Percentiles rank a stretch among this genome's conserved stretches.
Evolutionary conservation across 352 stramenopile species (phyloP).

Genomic region (Phytophthora pistaciae): DNA sequence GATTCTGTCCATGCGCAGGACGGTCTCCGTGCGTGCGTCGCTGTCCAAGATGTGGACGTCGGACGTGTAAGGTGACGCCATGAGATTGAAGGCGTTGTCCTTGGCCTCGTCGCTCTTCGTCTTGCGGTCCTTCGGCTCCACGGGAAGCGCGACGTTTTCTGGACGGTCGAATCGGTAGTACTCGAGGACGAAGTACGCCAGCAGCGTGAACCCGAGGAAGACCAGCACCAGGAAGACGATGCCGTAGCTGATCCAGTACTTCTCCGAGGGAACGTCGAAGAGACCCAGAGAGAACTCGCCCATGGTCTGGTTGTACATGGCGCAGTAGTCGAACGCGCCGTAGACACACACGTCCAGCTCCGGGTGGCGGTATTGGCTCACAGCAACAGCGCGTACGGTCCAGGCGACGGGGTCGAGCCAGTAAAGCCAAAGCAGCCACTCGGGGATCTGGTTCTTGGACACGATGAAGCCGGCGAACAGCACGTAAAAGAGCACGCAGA

Average conservation of each 20-base stretch:
- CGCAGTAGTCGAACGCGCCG: conserved; percentile 38
- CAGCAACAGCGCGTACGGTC: conserved; percentile 24
- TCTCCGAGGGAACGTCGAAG: conserved; percentile 35
- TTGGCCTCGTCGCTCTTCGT: neutral
- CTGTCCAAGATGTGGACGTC: neutral
- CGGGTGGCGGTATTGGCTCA: conserved; percentile 34
- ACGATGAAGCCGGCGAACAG: conserved; percentile 44
- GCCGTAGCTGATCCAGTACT: conserved; percentile 29
- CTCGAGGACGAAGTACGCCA: conserved; percentile 29
- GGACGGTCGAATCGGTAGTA: conserved; percentile 49
- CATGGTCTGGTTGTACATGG: conserved; percentile 18
- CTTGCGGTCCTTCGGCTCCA: neutral
- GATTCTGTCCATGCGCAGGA: neutral
- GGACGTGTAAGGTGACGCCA: neutral
- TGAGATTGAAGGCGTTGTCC: neutral
- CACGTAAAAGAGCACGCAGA: conserved; percentile 36
- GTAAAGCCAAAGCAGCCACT: conserved; percentile 19
- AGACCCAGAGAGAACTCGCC: conserved; percentile 36
- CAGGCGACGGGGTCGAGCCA: conserved; percentile 11
- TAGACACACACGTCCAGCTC: conserved; percentile 24
- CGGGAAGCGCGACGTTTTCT: conserved; percentile 42
- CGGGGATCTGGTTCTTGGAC: conserved; percentile 33
- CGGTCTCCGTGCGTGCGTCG: neutral
- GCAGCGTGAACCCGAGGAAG: conserved; percentile 39
- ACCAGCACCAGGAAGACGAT: conserved; percentile 34